Evolutionary conservation across 371 early-diverging fungal species (phyloP).

Genomic region (Sporodiniella umbellata): DNA sequence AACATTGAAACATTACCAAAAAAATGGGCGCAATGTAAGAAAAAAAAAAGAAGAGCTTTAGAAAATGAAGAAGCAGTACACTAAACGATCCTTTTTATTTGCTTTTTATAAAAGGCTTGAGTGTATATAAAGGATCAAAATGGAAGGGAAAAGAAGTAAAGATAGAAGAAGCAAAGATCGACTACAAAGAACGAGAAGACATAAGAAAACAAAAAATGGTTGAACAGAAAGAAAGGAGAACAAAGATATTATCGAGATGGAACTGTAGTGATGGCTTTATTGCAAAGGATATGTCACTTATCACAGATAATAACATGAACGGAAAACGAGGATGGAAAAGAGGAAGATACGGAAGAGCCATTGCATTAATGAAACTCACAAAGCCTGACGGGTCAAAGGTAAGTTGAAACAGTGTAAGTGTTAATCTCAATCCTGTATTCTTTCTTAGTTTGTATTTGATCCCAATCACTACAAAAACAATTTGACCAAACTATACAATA

Average conservation of each 20-base stretch:
- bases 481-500: conserved; percentile 59
- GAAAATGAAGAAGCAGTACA: conserved; percentile 15
- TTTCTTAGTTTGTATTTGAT: conserved; percentile 60
- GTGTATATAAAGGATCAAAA: conserved; percentile 74
- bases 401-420: conserved; percentile 1
- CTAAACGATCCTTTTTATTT: conserved; percentile 14
- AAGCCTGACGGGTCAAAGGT: conserved; percentile 49
- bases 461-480: conserved; percentile 73
- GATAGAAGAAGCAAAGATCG: conserved; percentile 78
- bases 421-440: too few species aligned
- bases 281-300: conserved; percentile 66
- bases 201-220: conserved; percentile 24
- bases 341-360: conserved; percentile 76
- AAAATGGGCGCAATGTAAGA: conserved; percentile 62
- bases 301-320: conserved; percentile 70
- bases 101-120: conserved; percentile 37
- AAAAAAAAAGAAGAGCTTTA: neutral
- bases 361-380: conserved; percentile 65
- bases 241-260: conserved; percentile 25
- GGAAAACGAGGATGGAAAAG: conserved; percentile 69
- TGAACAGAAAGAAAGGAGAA: conserved; percentile 27
- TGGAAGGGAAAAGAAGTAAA: conserved; percentile 81
- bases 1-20: conserved; percentile 62
- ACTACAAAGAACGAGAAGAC: conserved; percentile 55
- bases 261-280: conserved; percentile 33